Evolutionary conservation across 495 filamentous ascomycete genomes (phyloP), one percentile per base, ranked within the genome.

Genomic region (Neurospora africana): DNA sequence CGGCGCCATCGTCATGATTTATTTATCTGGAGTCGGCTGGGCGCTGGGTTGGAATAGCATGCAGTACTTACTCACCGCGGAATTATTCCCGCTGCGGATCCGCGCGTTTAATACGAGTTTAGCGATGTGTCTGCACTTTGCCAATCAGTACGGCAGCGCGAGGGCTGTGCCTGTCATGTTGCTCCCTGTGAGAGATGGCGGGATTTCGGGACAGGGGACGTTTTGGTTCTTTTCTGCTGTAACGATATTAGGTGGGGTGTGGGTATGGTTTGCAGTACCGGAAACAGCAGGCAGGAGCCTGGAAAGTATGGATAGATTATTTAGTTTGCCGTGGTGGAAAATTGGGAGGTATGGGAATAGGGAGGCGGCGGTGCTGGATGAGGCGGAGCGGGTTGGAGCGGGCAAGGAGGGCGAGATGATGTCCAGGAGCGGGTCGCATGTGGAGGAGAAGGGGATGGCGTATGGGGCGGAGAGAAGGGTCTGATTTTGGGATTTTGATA

Each of bases 41-140:
- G 90, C 90, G 0, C 81, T 92, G 0, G 91, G 91, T 68, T 93
- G 90, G 89, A 92, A 92, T 76, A 86, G 83, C 5, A 91, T 92
- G 83, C 91, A 91, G 75, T 94, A 92, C 72, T 85, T 94, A 2
- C 84, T 93, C 68, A 92, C 90, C 30, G 88, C 90, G 0, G 91
- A 94, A 76, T 85, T 94, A 39, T 94, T 91, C 80, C 91, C 91
- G 3, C 81, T 92, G 13, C 82, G 84, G 19, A 84, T 89, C 17
- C 81, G 87, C 1, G 83, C 85, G 17, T 76, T 88, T 30, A 82
- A 83, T 65, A 83, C 86, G 9, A 83, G 82, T 3, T 78, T 89
- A 67, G 82, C 83, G 27, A 87, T 88, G 80, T 82, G 79, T 35
- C 83, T 92, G 70, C 90, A 93, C 76, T 92, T 91, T 78, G 90